Evolutionary conservation across 179 eudicot genomes (phyloP).

Genomic region (Carnegiea gigantea): DNA sequence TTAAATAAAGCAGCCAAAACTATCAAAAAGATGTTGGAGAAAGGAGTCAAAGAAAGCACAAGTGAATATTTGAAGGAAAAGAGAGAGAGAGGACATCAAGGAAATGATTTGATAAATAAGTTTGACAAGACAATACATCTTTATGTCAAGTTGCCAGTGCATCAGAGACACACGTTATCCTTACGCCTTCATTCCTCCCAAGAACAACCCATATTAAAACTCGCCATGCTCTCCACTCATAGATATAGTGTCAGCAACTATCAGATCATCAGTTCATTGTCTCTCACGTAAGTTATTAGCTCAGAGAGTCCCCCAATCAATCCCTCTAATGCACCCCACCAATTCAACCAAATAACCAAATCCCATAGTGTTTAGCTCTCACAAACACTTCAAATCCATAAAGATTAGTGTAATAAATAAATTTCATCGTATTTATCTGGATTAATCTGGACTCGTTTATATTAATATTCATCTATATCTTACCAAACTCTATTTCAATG

Average conservation of each 20-base stretch:
- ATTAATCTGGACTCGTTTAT: no score
- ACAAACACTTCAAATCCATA: background rate
- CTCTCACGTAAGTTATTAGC: conserved; percentile 3
- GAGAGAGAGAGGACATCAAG: background rate
- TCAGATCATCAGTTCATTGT: conserved; percentile 35
- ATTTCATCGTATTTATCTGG: background rate
- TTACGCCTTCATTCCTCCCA: conserved; percentile 15
- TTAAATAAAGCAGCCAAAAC: background rate
- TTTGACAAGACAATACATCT: conserved; percentile 53
- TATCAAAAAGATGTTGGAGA: conserved; percentile 12
- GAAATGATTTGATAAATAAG: conserved; percentile 38
- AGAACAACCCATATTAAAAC: background rate
- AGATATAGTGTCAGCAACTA: conserved; percentile 28
- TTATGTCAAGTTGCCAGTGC: conserved; percentile 47
- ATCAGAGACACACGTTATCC: conserved; percentile 13
- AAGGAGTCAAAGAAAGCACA: conserved; percentile 10
- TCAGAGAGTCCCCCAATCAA: background rate
- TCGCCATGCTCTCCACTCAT: conserved; percentile 6
- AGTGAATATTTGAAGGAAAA: conserved; percentile 13
- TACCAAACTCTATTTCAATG: no score
- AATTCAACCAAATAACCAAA: background rate
- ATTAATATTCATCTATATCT: no score
- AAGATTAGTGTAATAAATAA: no score
- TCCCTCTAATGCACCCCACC: background rate
- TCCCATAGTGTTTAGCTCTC: background rate